Evolutionary conservation across 2,329 filamentous ascomycete genomes (phyloP), one percentile per base, ranked within the genome.

Genomic region (Huntiella moniliformis): DNA sequence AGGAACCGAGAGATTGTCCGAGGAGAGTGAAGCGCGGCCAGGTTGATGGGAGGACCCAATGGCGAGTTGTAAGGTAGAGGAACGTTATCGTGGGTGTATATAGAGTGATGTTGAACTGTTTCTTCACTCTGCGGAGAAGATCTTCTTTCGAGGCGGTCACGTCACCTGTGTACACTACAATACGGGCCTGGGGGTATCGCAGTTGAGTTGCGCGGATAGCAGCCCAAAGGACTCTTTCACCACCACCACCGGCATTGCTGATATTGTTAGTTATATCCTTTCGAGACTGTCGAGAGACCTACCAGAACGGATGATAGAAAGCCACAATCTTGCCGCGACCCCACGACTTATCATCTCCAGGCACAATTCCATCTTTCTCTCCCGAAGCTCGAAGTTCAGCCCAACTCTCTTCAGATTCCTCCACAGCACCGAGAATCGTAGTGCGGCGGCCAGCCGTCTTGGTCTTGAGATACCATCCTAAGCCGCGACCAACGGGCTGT

Each of bases 241-340:
- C 91, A 50, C 91, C 91, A 22, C 91, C 91, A 46, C 91, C 91
- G 43, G 91, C 91, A 65, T 98, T 96, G 63, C 83, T 91, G 13
- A 32, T 6, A n/a, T 8, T 6, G 13, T 47, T 41, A 38, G 38
- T 34, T 39, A 44, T 17, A 47, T 28, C 10, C 16, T 39, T 5
- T 32, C 4, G 17, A 38, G 6, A 2, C 4, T 2, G 12, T 34
- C 28, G 5, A 32, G 2, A 6, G 22, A 57, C 71, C 52, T 67
- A 88, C 83, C 91, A 96, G 61, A 95, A 98, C 1, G 91, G 91
- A 61, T 98, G 91, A 59, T 98, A 94, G 70, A 98, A 96, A 40
- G 85, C 91, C 51, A 96, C 75, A 45, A 95, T 77, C 16, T 46
- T 50, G 31, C 87, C 87, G 51, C 78, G 69, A n/a, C 48, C 48